Evolutionary conservation across 2,329 filamentous ascomycete species (phyloP), one percentile per base, ranked within the genome.

Genomic region (Diplodia corticola): DNA sequence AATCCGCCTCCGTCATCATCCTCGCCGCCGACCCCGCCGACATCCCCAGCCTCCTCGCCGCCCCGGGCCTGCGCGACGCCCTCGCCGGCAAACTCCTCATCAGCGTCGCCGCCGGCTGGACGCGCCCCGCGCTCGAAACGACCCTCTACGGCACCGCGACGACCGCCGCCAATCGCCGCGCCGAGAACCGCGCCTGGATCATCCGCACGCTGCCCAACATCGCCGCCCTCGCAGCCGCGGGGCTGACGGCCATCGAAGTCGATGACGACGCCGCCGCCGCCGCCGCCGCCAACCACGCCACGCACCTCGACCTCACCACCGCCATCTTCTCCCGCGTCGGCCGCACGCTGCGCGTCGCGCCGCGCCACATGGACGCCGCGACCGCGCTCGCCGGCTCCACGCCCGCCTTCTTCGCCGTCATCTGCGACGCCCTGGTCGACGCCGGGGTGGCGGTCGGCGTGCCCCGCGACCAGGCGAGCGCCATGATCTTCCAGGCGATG

Each of bases 21-120:
- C 74, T 86, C 1, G 83, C 74, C 2, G 78, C 81, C 1, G 81
- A 85, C 49, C 84, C 84, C 0, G 72, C 78, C 1, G 79, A 82
- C 26, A 77, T 85, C 1, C 70, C 75, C 12, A 46, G 69, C 0
- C 77, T 80, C 0, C 70, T 86, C 5, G 72, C 69, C 0, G 71
- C 80, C 48, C 71, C 76, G 0, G 79, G 77, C 0, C 69, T 84
- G 2, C 59, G 69, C 0, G 75, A 80, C 5, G 81, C 79, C 0
- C 63, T 85, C 0, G 69, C 72, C 0, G 71, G 74, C 4, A 86
- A 85, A 68, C 75, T 85, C 1, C 66, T 85, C 12, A 82, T 85
- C 71, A 85, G 83, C 69, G 79, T 86, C 0, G 80, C 79, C 0
- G 84, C 83, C 0, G 83, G 84, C 0, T 85, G 80, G 81, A 79